Conservation (phyloP, 2,329 filamentous ascomycete species). For the Trichoderma sp. region DNA sequence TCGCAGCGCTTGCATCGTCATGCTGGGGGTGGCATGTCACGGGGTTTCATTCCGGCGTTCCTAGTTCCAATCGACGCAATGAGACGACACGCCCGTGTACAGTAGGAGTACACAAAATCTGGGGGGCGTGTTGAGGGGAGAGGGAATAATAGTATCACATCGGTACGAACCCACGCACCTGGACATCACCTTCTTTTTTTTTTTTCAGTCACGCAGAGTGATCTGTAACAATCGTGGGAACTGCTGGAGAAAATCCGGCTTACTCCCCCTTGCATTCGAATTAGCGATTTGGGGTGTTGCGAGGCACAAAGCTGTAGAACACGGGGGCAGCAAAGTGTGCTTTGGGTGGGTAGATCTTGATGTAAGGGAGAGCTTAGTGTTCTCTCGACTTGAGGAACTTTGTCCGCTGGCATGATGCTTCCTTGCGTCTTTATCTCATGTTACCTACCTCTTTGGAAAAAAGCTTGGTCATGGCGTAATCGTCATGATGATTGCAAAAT, state of each 20-base stretch:
- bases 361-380: background rate
- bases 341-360: background rate
- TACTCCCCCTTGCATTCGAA: background rate
- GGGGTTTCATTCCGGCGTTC: background rate
- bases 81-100: background rate
- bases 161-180: background rate
- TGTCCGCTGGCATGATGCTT: background rate
- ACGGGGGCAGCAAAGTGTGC: background rate
- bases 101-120: background rate
- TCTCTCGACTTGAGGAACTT: background rate
- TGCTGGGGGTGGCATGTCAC: background rate
- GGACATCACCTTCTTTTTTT: background rate
- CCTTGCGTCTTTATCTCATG: background rate
- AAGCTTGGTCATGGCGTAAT: background rate
- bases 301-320: background rate
- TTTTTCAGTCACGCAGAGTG: background rate
- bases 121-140: background rate
- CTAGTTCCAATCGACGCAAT: background rate
- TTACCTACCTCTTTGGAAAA: background rate
- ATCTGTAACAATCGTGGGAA: background rate
- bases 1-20: background rate
- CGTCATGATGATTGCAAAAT: background rate
- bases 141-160: background rate
- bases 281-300: background rate
- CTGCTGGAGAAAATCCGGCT: background rate